Base-by-base conservation (phyloP, 306 rosid genomes). In the Malus fusca region DNA sequence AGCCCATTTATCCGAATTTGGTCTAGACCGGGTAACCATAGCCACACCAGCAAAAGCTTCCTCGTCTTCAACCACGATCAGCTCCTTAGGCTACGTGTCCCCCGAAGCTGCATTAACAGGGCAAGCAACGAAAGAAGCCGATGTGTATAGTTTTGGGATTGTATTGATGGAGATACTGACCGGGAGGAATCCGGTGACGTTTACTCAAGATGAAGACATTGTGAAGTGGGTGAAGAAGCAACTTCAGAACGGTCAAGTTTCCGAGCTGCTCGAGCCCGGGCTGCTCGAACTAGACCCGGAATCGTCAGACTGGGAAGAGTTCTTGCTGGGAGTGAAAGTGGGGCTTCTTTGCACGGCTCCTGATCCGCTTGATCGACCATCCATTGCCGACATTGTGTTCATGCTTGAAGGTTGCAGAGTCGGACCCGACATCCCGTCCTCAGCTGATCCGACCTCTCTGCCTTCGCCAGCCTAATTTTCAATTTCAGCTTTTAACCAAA, bases 331-430 rank as follows among this genome's bases (percentile, higher is more conserved):
- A 30, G 85, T 92, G 11, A 90, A 92, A 72, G 96, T 92, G 6
- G 97, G 88, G 17, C 89, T 92, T 12, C 85, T 92, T 3, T 92
- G 96, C 84, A 90, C 97, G 5, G 92, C 96, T 8, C 89, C 92
- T 61, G 97, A 92, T 82, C 97, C 97, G 56, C 87, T 90, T 64
- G 97, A 88, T 75, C 73, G 97, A 51, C 97, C 97, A 15, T 87
- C 96, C 4, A 90, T 90, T 85, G 71, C 91, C 42, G 97, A 87
- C 79, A 73, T 90, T 81, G 97, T 88, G 55, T 92, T 90, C 96
- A 90, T 90, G 97, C 97, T 92, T n/a, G 92, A 92, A 88, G 96
- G 96, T 69, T 92, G 97, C 72, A 83, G 97, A 69, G 93, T 88
- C 66, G 93, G 92, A 51, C 92, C 93, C 5, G 97, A 92, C 65